Evolutionary conservation across 257 asterid species (phyloP).

Genomic region (Solanum rostratum): DNA sequence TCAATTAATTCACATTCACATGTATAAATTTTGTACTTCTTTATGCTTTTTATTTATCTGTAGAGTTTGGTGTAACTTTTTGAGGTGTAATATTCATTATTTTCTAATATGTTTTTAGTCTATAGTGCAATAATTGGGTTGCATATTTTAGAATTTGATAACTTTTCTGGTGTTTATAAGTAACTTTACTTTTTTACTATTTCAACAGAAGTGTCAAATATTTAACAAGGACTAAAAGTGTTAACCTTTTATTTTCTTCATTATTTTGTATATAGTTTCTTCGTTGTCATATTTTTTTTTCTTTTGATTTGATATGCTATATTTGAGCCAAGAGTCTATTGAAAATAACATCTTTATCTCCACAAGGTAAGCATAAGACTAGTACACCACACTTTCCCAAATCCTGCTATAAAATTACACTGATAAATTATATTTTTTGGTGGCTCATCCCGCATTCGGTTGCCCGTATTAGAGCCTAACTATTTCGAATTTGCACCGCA

Average conservation of each 20-base stretch:
- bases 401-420: too few species aligned
- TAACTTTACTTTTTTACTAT: background rate
- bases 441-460: too few species aligned
- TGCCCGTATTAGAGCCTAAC: too few species aligned
- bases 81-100: background rate
- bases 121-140: background rate
- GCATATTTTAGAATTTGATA: background rate
- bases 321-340: background rate
- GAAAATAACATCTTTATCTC: background rate
- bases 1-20: background rate
- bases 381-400: background rate
- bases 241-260: background rate
- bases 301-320: too few species aligned
- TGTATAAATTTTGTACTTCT: background rate
- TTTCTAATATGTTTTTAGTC: background rate
- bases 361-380: too few species aligned
- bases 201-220: background rate
- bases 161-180: background rate
- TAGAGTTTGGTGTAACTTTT: background rate
- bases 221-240: background rate
- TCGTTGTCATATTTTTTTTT: background rate
- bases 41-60: background rate
- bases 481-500: too few species aligned
- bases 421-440: too few species aligned
- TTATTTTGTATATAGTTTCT: background rate